These are phyloP conservation scores for Solanum sejunctum DNA, from an alignment of 257 asterid species.

Conservation along the genomic window DNA sequence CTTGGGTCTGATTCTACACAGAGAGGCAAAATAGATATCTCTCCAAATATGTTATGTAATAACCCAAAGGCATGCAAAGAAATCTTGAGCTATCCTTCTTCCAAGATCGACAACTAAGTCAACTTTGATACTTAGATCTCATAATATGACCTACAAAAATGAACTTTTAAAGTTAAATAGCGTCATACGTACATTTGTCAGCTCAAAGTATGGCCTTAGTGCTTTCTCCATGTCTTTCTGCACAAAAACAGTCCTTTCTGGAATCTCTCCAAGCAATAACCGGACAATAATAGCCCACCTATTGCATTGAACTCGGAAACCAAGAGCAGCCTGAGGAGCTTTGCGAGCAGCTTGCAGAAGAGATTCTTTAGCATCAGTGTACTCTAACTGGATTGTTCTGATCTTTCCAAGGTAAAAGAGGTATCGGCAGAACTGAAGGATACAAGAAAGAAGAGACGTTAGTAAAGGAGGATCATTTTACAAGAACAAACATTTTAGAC, in stretches of 20 bases:
- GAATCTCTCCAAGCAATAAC: constrained; percentile 87
- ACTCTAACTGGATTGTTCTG: constrained; percentile 88
- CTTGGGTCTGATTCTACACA: not conserved
- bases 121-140: not conserved
- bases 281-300: constrained; percentile 96
- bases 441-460: not conserved
- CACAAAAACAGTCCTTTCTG: constrained; percentile 91
- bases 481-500: not conserved
- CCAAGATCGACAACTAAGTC: not conserved
- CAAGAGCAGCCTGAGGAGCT: constrained; percentile 85
- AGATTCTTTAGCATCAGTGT: constrained; percentile 94
- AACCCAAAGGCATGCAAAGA: not conserved
- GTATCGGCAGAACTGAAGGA: constrained; percentile 71
- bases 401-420: constrained; percentile 92
- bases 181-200: constrained; percentile 67
- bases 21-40: not conserved
- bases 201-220: constrained; percentile 86
- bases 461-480: not conserved
- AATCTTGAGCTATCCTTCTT: not conserved
- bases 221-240: constrained; percentile 95
- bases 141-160: not conserved
- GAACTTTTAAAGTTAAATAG: not conserved
- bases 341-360: constrained; percentile 93
- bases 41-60: not conserved
- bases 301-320: constrained; percentile 74